phyloP scores from a whole-genome alignment of 306 rosid genomes.

The Corylus heterophylla region DNA sequence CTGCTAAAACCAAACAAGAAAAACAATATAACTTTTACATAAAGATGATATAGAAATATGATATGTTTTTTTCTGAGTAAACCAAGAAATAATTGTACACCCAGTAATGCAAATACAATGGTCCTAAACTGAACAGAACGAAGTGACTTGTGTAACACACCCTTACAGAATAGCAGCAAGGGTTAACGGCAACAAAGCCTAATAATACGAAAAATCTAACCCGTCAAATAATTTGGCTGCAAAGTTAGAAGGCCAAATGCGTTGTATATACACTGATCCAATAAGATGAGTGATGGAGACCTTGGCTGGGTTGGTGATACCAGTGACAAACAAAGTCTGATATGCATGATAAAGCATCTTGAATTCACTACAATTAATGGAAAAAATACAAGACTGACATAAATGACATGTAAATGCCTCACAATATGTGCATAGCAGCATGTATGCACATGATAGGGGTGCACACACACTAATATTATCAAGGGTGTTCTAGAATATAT shows the following conservation, averaged over 20 bases:
- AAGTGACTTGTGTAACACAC: neutral
- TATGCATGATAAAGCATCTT: neutral
- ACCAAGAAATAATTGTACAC: neutral
- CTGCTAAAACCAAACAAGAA: neutral
- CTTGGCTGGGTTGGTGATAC: neutral
- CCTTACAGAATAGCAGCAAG: neutral
- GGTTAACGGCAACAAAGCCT: neutral
- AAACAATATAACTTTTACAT: neutral
- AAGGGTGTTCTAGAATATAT: constrained; percentile 10
- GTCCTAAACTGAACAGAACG: neutral
- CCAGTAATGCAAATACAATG: neutral
- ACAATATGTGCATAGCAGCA: neutral
- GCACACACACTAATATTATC: no score
- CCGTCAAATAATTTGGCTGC: neutral
- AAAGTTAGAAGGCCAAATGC: neutral
- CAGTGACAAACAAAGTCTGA: neutral
- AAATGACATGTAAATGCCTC: neutral
- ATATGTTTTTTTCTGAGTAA: neutral
- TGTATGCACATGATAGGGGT: neutral
- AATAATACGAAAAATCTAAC: neutral
- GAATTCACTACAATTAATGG: neutral
- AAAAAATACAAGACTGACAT: neutral
- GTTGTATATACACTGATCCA: neutral
- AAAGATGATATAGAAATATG: neutral
- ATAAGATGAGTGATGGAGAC: neutral